Evolutionary conservation across 495 filamentous ascomycete species (phyloP).

Genomic region (Lasiosphaeria hispida): DNA sequence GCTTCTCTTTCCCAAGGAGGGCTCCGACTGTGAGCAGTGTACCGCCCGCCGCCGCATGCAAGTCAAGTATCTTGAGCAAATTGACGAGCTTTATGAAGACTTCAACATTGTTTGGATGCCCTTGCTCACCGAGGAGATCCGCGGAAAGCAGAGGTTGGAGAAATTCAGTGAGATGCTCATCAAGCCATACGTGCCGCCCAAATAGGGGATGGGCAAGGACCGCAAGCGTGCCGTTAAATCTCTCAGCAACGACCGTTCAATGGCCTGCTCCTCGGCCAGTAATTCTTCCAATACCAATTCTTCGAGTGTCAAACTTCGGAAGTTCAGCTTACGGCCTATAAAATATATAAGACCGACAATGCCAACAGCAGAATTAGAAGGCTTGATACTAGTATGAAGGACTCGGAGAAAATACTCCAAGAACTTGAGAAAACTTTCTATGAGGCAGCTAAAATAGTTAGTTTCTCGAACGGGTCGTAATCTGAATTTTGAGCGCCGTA

Average conservation of each 20-base stretch:
- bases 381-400: no score
- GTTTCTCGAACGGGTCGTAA: no score
- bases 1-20: conserved; percentile 85
- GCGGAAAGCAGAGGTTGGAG: conserved; percentile 90
- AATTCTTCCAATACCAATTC: neutral
- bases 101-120: conserved; percentile 99
- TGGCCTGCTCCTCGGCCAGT: neutral
- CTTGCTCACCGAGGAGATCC: conserved; percentile 87
- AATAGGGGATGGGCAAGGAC: conserved; percentile 25
- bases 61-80: conserved; percentile 98
- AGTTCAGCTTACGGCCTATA: no score
- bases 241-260: neutral
- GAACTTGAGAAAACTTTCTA: no score
- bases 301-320: no score
- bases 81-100: conserved; percentile 97
- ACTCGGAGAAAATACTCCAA: no score
- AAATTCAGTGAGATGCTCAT: conserved; percentile 93
- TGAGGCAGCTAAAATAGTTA: no score
- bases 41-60: conserved; percentile 96
- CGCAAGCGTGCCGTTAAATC: no score
- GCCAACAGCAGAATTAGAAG: no score
- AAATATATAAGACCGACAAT: no score
- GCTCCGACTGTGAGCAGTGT: conserved; percentile 89
- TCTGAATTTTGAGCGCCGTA: no score
- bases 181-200: conserved; percentile 76